Base-by-base conservation (phyloP, 805 yeast species). In the Kregervanrija pseudodelftensis region DNA sequence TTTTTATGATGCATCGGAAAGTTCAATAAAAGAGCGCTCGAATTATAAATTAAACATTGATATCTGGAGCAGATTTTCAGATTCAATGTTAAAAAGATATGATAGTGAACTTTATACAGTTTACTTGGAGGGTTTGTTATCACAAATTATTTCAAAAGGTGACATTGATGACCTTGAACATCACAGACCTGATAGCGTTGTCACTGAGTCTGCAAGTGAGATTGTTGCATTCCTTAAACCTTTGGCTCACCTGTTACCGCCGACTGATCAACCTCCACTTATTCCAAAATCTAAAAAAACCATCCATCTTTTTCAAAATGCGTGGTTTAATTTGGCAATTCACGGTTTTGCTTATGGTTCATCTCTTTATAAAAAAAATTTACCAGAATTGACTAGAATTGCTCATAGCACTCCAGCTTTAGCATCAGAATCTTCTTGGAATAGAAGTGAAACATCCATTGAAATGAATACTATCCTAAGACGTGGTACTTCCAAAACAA, bases 321-420 rank as follows among this genome's bases (percentile, higher is more conserved):
- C 88, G 37, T 93, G 99, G 99, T 88, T 87, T 62, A 93, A 91
- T 57, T 70, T 93, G 73, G 91, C 82, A 4, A 85, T 90, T 28
- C 96, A 93, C 63, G 99, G 99, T 0, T 88, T 81, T 59, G 74
- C 79, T n/a, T 69, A 70, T 44, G 37, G 38, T 15, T 80, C 93
- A 0, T 68, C 69, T 11, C 67, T 80, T 56, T 73, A 78, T 12
- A 64, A 66, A 44, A 64, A 65, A n/a, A 73, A 76, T 55, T 60
- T 64, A 37, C 53, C 53, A 0, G 76, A 77, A 28, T 69, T 91
- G 36, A 70, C 74, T 53, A 68, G 80, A 43, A 84, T 93, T 52
- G 98, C 99, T 1, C 77, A 83, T 59, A 85, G 76, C 57, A 76
- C 97, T 5, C 96, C 96, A 2, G 88, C 95, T 2, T 70, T 89